These are phyloP conservation scores for Xylariaceae sp. DNA, from an alignment of 2,329 filamentous ascomycete species.

Conservation along the genomic window DNA sequence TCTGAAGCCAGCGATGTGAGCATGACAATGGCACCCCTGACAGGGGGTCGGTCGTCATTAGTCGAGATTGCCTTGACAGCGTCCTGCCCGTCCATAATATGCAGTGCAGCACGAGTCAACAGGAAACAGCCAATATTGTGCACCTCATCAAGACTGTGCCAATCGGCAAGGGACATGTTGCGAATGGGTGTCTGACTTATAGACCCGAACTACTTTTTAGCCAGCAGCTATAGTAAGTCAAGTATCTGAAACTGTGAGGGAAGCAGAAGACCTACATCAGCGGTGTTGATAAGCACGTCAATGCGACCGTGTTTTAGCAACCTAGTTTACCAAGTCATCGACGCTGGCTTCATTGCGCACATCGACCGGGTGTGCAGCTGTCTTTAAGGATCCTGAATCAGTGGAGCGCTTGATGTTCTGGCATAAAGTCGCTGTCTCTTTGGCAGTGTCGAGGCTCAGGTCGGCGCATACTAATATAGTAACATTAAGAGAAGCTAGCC, in stretches of 20 bases:
- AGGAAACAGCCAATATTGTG: conserved; percentile 31
- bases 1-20: conserved; percentile 30
- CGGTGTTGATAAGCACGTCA: conserved; percentile 27
- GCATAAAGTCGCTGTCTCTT: conserved; percentile 25
- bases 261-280: conserved; percentile 21
- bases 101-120: conserved; percentile 27
- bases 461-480: conserved; percentile 28
- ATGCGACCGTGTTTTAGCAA: conserved; percentile 24
- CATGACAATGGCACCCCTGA: conserved; percentile 28
- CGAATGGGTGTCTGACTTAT: conserved; percentile 25
- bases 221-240: neutral
- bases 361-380: conserved; percentile 15
- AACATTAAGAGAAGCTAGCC: conserved; percentile 24
- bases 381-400: conserved; percentile 4
- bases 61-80: conserved; percentile 1
- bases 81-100: conserved; percentile 27
- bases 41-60: conserved; percentile 2
- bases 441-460: conserved; percentile 21
- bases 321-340: conserved; percentile 16
- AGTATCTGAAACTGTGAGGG: conserved; percentile 1
- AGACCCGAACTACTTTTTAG: conserved; percentile 19
- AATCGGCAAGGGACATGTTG: conserved; percentile 28
- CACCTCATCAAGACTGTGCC: conserved; percentile 28
- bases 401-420: conserved; percentile 12
- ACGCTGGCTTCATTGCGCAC: conserved; percentile 25